Percentiles rank a stretch among this genome's conserved stretches.
Evolutionary conservation across 106 monocot species (phyloP).

Genomic region (Phalaenopsis equestris): DNA sequence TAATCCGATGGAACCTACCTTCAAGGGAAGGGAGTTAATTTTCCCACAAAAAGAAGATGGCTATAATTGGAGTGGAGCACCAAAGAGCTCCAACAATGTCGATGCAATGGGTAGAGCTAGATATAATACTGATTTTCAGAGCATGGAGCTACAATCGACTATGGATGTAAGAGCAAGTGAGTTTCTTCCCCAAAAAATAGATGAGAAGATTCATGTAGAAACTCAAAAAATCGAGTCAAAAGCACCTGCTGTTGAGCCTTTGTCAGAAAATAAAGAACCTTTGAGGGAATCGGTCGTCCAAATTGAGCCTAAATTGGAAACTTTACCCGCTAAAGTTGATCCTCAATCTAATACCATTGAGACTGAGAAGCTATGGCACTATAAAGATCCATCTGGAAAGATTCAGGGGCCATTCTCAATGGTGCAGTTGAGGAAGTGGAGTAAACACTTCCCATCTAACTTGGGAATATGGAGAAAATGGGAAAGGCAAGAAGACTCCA

Average conservation of each 20-base stretch:
- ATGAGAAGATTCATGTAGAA: slow-evolving; percentile 6
- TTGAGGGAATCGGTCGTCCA: not conserved
- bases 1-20: slow-evolving; percentile 12
- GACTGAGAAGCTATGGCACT: slow-evolving; percentile 63
- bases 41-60: slow-evolving; percentile 20
- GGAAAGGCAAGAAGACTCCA: slow-evolving; percentile 50
- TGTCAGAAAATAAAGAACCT: slow-evolving; percentile 10
- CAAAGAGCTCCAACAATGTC: slow-evolving; percentile 10
- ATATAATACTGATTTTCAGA: not conserved
- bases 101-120: slow-evolving; percentile 16
- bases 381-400: slow-evolving; percentile 62
- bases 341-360: slow-evolving; percentile 16
- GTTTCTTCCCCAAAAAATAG: slow-evolving; percentile 5
- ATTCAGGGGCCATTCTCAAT: slow-evolving; percentile 68
- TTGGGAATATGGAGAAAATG: slow-evolving; percentile 43
- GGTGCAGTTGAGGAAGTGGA: slow-evolving; percentile 63
- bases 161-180: slow-evolving; percentile 14
- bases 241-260: slow-evolving; percentile 4
- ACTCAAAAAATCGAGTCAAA: slow-evolving; percentile 13
- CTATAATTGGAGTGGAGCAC: slow-evolving; percentile 20
- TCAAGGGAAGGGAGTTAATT: slow-evolving; percentile 20
- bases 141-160: slow-evolving; percentile 3
- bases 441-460: slow-evolving; percentile 48
- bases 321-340: slow-evolving; percentile 4
- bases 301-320: slow-evolving; percentile 2